Evolutionary conservation across 2,329 filamentous ascomycete genomes (phyloP).

Genomic region (Aureobasidium sp.): DNA sequence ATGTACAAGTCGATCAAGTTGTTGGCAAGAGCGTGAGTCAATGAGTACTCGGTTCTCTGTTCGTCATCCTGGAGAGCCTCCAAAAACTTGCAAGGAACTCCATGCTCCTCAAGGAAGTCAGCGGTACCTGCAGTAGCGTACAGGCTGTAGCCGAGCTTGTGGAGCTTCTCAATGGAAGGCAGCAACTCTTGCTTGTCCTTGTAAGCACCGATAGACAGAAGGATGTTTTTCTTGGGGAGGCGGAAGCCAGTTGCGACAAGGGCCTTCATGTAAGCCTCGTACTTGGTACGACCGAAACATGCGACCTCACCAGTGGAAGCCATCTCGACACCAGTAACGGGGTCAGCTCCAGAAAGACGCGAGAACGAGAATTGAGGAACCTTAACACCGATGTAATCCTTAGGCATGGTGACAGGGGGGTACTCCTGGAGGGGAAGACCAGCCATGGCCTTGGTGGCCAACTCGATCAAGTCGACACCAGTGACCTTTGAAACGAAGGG

Average conservation of each 20-base stretch:
- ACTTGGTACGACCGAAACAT: conserved; percentile 91
- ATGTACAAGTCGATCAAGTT: conserved; percentile 98
- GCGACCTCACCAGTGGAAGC: conserved; percentile 97
- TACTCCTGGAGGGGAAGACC: conserved; percentile 75
- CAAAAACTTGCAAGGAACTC: conserved; percentile 84
- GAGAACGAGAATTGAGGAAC: conserved; percentile 99
- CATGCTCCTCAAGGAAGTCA: conserved; percentile 90
- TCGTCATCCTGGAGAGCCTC: conserved; percentile 75
- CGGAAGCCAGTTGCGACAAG: conserved; percentile 93
- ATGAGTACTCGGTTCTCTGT: conserved; percentile 90
- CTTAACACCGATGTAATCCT: conserved; percentile 89
- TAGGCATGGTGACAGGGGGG: conserved; percentile 64
- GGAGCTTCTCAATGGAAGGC: conserved; percentile 79
- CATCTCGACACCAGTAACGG: conserved; percentile 97
- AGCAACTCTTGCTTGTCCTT: conserved; percentile 98
- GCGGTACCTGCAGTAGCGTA: conserved; percentile 95
- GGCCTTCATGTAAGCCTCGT: conserved; percentile 95
- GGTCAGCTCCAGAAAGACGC: conserved; percentile 87
- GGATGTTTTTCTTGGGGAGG: conserved; percentile 88
- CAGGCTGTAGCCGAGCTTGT: conserved; percentile 87
- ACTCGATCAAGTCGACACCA: conserved; percentile 94
- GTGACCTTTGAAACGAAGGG: conserved; percentile 98
- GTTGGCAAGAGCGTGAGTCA: conserved; percentile 93
- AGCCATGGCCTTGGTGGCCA: conserved; percentile 97
- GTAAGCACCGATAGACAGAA: conserved; percentile 91